These are phyloP conservation scores for Nicotiana tomentosiformis DNA, from an alignment of 257 asterid species.

Conservation along the genomic window DNA sequence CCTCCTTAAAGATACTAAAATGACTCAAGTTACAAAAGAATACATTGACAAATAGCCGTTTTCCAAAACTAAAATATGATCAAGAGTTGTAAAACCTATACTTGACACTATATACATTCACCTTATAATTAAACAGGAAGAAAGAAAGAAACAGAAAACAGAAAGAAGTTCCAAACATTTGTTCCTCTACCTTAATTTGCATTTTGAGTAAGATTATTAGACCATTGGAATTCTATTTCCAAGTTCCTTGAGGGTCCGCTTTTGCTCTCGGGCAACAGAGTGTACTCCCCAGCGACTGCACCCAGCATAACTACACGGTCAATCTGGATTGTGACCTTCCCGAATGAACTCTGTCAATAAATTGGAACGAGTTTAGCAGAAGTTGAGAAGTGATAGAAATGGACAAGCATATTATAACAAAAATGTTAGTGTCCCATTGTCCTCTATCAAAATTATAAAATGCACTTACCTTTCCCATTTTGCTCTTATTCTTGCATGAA, in stretches of 20 bases:
- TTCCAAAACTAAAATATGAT: slow-evolving; percentile 8
- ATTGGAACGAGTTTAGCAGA: neutral
- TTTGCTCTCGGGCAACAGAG: slow-evolving; percentile 83
- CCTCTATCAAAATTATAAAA: neutral
- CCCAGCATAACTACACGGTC: slow-evolving; percentile 99
- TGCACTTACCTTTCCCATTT: slow-evolving; percentile 87
- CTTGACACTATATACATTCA: slow-evolving; percentile 39
- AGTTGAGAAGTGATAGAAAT: neutral
- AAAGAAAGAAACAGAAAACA: slow-evolving; percentile 13
- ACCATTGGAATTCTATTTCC: slow-evolving; percentile 97
- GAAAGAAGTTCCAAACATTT: slow-evolving; percentile 8
- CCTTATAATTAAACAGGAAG: slow-evolving; percentile 12
- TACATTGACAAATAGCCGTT: slow-evolving; percentile 23
- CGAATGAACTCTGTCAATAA: slow-evolving; percentile 78
- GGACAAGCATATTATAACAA: neutral
- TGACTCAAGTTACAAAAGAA: slow-evolving; percentile 37
- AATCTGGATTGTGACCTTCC: slow-evolving; percentile 95
- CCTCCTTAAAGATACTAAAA: neutral
- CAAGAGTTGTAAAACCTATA: slow-evolving; percentile 17
- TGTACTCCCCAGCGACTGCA: slow-evolving; percentile 93
- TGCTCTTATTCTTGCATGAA: slow-evolving; percentile 99
- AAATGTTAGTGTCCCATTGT: neutral
- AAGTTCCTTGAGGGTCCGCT: slow-evolving; percentile 88
- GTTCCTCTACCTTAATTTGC: slow-evolving; percentile 15
- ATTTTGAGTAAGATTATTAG: slow-evolving; percentile 36